Base-by-base conservation (phyloP, 2,329 filamentous ascomycete species). In the Lecanosticta acicola region DNA sequence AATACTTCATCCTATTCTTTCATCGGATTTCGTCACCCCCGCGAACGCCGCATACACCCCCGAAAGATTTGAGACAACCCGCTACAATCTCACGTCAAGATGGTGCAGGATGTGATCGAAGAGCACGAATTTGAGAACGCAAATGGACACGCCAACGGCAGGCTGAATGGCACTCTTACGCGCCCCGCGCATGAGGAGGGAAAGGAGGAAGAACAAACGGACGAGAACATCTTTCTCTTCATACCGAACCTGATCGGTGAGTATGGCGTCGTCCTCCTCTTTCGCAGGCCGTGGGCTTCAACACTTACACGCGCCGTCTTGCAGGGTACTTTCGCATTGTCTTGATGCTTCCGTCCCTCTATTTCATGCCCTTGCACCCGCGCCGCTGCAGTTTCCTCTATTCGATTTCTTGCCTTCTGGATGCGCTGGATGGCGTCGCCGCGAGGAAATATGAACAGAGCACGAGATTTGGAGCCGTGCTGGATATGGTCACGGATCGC, bases 361-460 rank as follows among this genome's bases (percentile, higher is more conserved):
- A 97, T 74, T 98, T 96, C 75, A 98, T 98, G 93, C 91, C 93
- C 41, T 80, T 97, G 43, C 93, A 98, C 68, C 91, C 91, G n/a
- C 85, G 91, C 61, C 95, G 90, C 32, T 97, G 91, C 72, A 90
- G 87, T 48, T 69, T 90, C 40, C 80, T 94, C 44, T 98, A 98
- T 76, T 91, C 84, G 65, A 73, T 98, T 48, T 97, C 91, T 19
- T 97, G 93, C 67, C 79, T 97, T 36, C 84, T 98, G 55, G 93
- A 98, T 66, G 93, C 91, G 37, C 79, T 97, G 54, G 93, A 98
- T 66, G 93, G 93, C 59, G 85, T 90, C 60, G 90, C 90, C n/a
- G 93, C 93, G 47, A 83, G 87, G 39, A 74, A 79, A 60, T 84
- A 91, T 66, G 81, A 94, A 61, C 93, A 98, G 69, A 91, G 87